Conservation (phyloP, 2,329 filamentous ascomycete species). For the Lecanicillium sp. region DNA sequence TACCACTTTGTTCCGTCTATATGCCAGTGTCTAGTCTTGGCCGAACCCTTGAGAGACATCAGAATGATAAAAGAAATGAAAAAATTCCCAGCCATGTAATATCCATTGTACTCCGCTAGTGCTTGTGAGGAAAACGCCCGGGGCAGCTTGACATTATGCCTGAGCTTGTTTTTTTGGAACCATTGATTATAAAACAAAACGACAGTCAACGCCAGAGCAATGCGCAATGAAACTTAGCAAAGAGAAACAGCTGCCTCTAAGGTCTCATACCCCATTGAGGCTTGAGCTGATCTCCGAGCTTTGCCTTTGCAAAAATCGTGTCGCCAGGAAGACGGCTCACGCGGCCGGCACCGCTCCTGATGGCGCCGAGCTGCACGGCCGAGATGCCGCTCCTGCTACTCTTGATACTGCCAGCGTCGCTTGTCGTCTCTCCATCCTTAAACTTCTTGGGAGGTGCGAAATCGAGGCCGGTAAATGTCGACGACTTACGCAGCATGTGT, state of each 20-base stretch:
- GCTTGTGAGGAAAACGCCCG: too few relatives aligned
- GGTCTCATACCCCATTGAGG: constrained; percentile 49
- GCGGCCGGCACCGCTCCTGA: constrained; percentile 77
- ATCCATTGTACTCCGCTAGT: constrained; percentile 4
- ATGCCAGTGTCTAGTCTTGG: constrained; percentile 5
- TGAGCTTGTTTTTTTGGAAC: too few relatives aligned
- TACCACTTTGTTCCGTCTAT: constrained; percentile 7
- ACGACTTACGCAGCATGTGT: constrained; percentile 66
- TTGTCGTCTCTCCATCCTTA: constrained; percentile 51
- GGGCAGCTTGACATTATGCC: too few relatives aligned
- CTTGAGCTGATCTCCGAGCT: constrained; percentile 53
- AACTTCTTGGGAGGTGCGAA: constrained; percentile 74
- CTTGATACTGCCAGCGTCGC: constrained; percentile 56
- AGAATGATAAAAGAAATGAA: background rate
- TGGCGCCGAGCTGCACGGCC: constrained; percentile 56
- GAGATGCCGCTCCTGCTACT: constrained; percentile 69
- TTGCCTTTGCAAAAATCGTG: constrained; percentile 67
- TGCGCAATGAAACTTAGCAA: background rate
- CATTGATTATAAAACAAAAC: too few relatives aligned
- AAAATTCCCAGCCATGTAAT: constrained; percentile 6
- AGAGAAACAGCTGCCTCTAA: constrained; percentile 13
- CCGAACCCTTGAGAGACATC: background rate
- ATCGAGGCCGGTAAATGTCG: constrained; percentile 70
- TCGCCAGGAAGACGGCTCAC: constrained; percentile 78
- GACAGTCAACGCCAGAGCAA: too few relatives aligned